Percentiles rank a stretch among this genome's conserved stretches.
Evolutionary conservation across 2,329 filamentous ascomycete genomes (phyloP).

Genomic region (Aspergillus eucalypticola): DNA sequence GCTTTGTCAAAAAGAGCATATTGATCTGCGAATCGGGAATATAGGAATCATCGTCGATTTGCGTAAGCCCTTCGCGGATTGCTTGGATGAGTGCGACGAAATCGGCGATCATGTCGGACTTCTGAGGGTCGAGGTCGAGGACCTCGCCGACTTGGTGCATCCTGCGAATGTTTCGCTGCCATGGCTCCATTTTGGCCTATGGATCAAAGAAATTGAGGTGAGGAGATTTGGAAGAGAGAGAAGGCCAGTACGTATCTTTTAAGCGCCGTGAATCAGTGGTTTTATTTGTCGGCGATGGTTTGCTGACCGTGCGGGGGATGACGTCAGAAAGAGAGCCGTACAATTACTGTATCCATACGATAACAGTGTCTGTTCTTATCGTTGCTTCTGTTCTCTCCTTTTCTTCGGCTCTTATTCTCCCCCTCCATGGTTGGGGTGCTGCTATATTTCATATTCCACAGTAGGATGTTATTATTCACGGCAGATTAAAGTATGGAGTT

Average conservation of each 20-base stretch:
- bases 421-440: too few relatives aligned
- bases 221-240: background rate
- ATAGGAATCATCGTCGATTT: slow-evolving; percentile 27
- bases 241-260: background rate
- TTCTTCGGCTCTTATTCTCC: background rate
- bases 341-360: background rate
- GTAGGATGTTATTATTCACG: background rate
- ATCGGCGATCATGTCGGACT: slow-evolving; percentile 28
- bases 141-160: slow-evolving; percentile 32
- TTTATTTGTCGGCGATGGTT: background rate
- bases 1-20: slow-evolving; percentile 28
- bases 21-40: slow-evolving; percentile 30
- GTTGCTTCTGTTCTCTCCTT: background rate
- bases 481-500: background rate
- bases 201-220: background rate
- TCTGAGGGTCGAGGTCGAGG: slow-evolving; percentile 28
- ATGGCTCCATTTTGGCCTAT: slow-evolving; percentile 22
- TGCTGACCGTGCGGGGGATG: slow-evolving; percentile 5
- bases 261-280: background rate
- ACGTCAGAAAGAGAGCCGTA: slow-evolving; percentile 1
- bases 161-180: slow-evolving; percentile 29
- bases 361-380: background rate
- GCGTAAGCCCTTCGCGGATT: slow-evolving; percentile 28
- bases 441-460: background rate
- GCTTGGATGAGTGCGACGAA: slow-evolving; percentile 31